Conservation (phyloP, 148 eudicot species). For the Cornus florida region DNA sequence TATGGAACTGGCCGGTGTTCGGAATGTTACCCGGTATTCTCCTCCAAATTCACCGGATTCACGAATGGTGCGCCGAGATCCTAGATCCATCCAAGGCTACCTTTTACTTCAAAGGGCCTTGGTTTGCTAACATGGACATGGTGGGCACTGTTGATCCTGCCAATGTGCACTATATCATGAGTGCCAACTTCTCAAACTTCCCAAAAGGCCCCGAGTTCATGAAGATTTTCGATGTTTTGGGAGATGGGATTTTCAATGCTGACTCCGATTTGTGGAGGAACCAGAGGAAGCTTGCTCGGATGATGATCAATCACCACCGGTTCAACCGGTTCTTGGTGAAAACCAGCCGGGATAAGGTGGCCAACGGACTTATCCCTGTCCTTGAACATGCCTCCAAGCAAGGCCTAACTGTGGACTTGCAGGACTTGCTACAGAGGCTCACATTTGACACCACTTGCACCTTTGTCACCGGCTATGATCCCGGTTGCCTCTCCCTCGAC, state of each 20-base stretch:
- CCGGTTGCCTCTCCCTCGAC: constrained; percentile 35
- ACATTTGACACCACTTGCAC: constrained; percentile 54
- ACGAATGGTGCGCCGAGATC: constrained; percentile 21
- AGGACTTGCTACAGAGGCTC: constrained; percentile 58
- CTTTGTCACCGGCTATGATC: constrained; percentile 48
- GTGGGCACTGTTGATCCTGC: constrained; percentile 38
- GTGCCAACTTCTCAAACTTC: constrained; percentile 50
- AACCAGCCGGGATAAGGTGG: constrained; percentile 32
- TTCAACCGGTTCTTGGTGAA: constrained; percentile 37
- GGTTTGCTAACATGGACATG: constrained; percentile 47
- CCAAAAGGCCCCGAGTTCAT: constrained; percentile 47
- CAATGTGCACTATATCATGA: constrained; percentile 53
- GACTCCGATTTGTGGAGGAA: constrained; percentile 41
- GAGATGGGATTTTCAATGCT: constrained; percentile 57
- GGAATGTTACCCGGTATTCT: constrained; percentile 58
- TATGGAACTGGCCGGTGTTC: constrained; percentile 42
- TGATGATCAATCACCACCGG: constrained; percentile 25
- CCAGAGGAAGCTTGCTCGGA: constrained; percentile 39
- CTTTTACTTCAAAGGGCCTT: constrained; percentile 53
- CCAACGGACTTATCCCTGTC: constrained; percentile 37
- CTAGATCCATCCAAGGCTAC: constrained; percentile 18
- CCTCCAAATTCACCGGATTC: constrained; percentile 25
- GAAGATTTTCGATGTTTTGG: constrained; percentile 50
- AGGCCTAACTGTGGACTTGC: constrained; percentile 42
- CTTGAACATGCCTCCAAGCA: constrained; percentile 30